phyloP scores from a whole-genome alignment of 208 protist species.

The Trichomonas gallinae region DNA sequence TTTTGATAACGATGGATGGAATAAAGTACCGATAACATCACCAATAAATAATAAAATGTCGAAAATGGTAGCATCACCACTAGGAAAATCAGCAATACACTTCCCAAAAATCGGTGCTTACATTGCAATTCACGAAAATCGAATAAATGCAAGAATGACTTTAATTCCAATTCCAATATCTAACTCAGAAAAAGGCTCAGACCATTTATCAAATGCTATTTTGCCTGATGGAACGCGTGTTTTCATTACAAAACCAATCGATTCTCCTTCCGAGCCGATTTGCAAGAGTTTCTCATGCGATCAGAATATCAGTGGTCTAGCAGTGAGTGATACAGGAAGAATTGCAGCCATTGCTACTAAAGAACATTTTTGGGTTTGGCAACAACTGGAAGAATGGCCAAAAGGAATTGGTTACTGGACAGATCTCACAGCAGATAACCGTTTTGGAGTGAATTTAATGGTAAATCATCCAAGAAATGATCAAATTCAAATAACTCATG shows the following conservation, averaged over 20 bases:
- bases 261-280: too few relatives aligned
- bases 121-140: neutral
- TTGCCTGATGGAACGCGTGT: neutral
- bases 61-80: neutral
- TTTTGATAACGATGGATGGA: neutral
- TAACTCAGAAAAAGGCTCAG: neutral
- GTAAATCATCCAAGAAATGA: neutral
- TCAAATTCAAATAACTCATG: neutral
- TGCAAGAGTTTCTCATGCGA: neutral
- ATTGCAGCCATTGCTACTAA: neutral
- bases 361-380: slow-evolving; percentile 19
- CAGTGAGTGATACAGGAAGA: neutral
- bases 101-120: neutral
- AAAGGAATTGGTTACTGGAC: neutral
- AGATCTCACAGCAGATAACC: neutral
- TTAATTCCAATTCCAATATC: neutral
- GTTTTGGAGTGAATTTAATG: neutral
- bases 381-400: neutral
- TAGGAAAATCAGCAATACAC: neutral
- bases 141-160: neutral
- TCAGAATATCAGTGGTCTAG: neutral
- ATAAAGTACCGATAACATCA: neutral
- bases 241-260: neutral
- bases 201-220: neutral
- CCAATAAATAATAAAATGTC: neutral